These are phyloP conservation scores for Penicillium sp. DNA, from an alignment of 2,329 filamentous ascomycete genomes.

Conservation along the genomic window DNA sequence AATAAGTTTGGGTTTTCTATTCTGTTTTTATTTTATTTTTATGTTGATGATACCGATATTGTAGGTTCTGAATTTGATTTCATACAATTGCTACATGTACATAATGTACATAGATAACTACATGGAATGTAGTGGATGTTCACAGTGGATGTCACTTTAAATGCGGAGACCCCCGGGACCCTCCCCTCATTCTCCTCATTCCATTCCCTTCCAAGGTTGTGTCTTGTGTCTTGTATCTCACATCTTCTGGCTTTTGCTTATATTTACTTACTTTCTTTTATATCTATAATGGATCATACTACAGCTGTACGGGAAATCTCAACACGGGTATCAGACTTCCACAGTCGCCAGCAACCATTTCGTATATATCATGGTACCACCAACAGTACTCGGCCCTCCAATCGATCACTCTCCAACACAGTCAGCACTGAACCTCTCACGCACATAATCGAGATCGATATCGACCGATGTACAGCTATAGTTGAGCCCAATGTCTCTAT, in stretches of 20 bases:
- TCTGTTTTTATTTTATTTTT: not conserved
- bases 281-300: slow-evolving; percentile 20
- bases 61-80: slow-evolving; percentile 1
- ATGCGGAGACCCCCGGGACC: not conserved
- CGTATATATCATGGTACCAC: slow-evolving; percentile 76
- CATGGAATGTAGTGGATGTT: no score
- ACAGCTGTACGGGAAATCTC: slow-evolving; percentile 18
- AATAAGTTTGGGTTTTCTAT: slow-evolving; percentile 17
- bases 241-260: not conserved
- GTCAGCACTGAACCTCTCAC: slow-evolving; percentile 67
- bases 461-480: slow-evolving; percentile 54
- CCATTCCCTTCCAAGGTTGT: no score
- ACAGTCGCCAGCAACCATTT: slow-evolving; percentile 58
- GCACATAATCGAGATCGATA: slow-evolving; percentile 63
- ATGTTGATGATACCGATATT: slow-evolving; percentile 9
- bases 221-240: not conserved
- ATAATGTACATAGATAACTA: no score
- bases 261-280: not conserved
- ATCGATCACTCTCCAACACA: slow-evolving; percentile 47
- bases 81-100: not conserved
- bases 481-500: slow-evolving; percentile 71
- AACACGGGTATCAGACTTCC: slow-evolving; percentile 39
- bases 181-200: not conserved
- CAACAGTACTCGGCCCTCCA: slow-evolving; percentile 67
- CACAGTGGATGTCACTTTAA: not conserved